Base-by-base conservation (phyloP, 1,284 basidiomycete species). In the Laetiporus sulphureus region DNA sequence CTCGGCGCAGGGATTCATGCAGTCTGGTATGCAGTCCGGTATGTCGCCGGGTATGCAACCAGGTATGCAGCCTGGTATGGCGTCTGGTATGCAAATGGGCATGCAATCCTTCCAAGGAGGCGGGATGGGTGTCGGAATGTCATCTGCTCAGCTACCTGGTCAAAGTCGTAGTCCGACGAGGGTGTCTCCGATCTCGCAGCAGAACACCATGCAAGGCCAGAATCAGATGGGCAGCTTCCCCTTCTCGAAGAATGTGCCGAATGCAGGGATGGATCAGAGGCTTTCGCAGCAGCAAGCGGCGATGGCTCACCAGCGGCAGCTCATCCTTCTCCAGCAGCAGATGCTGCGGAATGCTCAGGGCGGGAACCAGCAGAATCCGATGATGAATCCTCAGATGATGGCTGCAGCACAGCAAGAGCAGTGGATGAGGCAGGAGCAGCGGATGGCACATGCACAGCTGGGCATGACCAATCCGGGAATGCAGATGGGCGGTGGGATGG, bases 401-500 rank as follows among this genome's bases (percentile, higher is more conserved):
- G 53, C 51, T 13, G 45, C 45, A 2, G 46, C 50, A 7, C 69
- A 69, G 40, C 66, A 71, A n/a, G n/a, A n/a, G n/a, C n/a, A n/a
- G 50, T 65, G 67, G 27, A 60, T 69, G 47, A 48, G 53, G 12
- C 48, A 57, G 35, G 54, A 58, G 42, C 57, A 58, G 47, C 59
- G 55, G 40, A 27, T 27, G 25, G 25, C 25, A 8, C 7, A 27
- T 13, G 25, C 52, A 46, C 19, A 23, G 11, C 36, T 7, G 8
- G 25, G 25, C 8, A 27, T 27, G 25, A 13, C 8, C 25, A 13
- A 13, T 7, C 7, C 13, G 25, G 25, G 25, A 7, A 13, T 7
- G 13, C 8, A 13, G 8, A 27, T 27, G 25, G 25, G 25, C 25
- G n/a, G n/a, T n/a, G 25, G 45, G 45, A 52, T 7, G 45, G 56